Percentiles rank a stretch among this genome's conserved stretches.
Conservation (phyloP, 805 yeast species). For the Jamesozyma lodderae region DNA sequence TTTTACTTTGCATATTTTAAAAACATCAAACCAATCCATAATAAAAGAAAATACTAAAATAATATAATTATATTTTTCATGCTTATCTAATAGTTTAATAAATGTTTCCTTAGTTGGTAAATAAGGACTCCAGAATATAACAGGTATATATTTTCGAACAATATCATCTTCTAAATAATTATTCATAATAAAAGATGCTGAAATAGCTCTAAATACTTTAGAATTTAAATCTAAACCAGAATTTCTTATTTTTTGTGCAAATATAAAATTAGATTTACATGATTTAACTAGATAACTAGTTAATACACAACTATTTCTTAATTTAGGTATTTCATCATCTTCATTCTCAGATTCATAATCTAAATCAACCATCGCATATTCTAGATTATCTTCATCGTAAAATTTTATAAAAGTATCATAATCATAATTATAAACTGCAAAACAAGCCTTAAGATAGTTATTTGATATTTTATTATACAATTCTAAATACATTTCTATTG, state of each 20-base stretch:
- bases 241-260: slow-evolving; percentile 1
- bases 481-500: not conserved
- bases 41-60: not conserved
- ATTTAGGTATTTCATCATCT: not conserved
- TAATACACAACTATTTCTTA: not conserved
- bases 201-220: not conserved
- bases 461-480: not conserved
- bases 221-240: not conserved
- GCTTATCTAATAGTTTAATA: not conserved
- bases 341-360: not conserved
- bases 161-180: slow-evolving; percentile 3
- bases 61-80: too few relatives aligned
- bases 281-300: slow-evolving; percentile 1
- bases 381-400: not conserved
- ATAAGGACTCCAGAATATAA: slow-evolving; percentile 1
- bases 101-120: slow-evolving; percentile 3
- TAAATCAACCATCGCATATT: not conserved
- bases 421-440: not conserved
- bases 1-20: not conserved
- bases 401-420: not conserved
- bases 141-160: slow-evolving; percentile 1
- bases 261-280: slow-evolving; percentile 1
- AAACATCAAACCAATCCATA: not conserved
- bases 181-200: slow-evolving; percentile 2
- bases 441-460: not conserved